phyloP scores from a whole-genome alignment of 2,329 filamentous ascomycete genomes.

The Aphanoascus verrucosus region DNA sequence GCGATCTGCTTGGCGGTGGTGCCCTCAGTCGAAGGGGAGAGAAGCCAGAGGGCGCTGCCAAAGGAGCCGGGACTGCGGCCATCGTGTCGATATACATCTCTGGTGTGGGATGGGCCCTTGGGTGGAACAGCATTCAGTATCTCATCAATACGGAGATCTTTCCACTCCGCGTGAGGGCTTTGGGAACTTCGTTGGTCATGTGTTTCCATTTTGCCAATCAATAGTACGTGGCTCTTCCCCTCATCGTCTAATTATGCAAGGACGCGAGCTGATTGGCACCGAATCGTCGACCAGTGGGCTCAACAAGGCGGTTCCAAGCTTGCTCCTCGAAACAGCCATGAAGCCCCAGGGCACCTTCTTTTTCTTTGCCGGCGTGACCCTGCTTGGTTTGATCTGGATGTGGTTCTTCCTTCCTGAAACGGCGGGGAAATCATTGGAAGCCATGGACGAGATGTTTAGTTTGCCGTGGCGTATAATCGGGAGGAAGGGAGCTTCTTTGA shows the following conservation, averaged over 20 bases:
- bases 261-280: background rate
- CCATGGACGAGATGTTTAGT: constrained; percentile 16
- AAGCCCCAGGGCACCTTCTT: constrained; percentile 58
- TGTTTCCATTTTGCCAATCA: constrained; percentile 35
- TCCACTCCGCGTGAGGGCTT: constrained; percentile 33
- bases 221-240: constrained; percentile 16
- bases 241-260: background rate
- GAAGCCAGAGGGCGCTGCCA: constrained; percentile 12
- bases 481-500: constrained; percentile 14
- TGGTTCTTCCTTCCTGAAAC: constrained; percentile 63
- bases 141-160: constrained; percentile 39
- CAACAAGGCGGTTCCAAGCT: constrained; percentile 24
- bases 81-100: constrained; percentile 38
- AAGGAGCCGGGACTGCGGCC: constrained; percentile 30
- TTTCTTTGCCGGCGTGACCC: constrained; percentile 59
- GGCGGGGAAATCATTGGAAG: constrained; percentile 40
- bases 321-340: constrained; percentile 42
- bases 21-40: constrained; percentile 23
- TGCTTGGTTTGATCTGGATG: constrained; percentile 56
- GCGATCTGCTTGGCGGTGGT: constrained; percentile 39
- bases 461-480: constrained; percentile 17
- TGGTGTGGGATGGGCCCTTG: constrained; percentile 39
- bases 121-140: constrained; percentile 40
- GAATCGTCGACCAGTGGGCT: constrained; percentile 15
- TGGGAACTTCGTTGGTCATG: constrained; percentile 36